Base-by-base conservation (phyloP, 768 basidiomycete species). In the Galerina sulciceps region DNA sequence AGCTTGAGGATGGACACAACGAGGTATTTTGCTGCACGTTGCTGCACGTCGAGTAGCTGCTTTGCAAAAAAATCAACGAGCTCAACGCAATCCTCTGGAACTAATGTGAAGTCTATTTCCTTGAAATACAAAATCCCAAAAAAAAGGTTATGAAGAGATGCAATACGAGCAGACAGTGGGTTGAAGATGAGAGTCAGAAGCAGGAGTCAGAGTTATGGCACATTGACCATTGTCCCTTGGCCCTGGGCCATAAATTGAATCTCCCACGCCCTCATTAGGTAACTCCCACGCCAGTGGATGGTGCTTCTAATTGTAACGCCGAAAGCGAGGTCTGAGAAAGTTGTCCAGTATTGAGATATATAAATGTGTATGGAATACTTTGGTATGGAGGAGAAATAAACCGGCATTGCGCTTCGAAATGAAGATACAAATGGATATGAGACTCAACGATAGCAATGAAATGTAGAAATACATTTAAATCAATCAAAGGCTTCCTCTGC, bases 401-500 rank as follows among this genome's bases (percentile, higher is more conserved):
- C 0, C 26, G 26, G 26, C 5, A 31, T 31, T 31, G 26, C 26
- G 1, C 1, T 31, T 31, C 26, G 26, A 3, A 31, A 31, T 31
- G 26, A 31, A 31, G 26, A 31, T 31, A 31, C 26, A 31, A 2
- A 31, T 31, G 26, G n/a, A n/a, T 31, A 8, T 31, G 26, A 31
- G 26, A 1, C 26, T 31, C 2, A 3, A 31, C 26, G 26, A 31
- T 31, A 31, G 8, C 26, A 31, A 31, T 31, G 5, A 31, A 31
- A 31, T 31, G 26, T 31, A 31, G 26, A 31, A 31, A 31, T 31
- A 31, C 26, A 31, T 31, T 31, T 31, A 45, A 52, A 63, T 79
- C 69, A 91, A 67, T 94, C 91, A 65, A 82, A 92, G 1, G 87
- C 90, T 68, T 95, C 95, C 71, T 99, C 96, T 10, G 95, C 96